phyloP scores from a whole-genome alignment of 352 stramenopile species.

The Phytophthora hibernalis region DNA sequence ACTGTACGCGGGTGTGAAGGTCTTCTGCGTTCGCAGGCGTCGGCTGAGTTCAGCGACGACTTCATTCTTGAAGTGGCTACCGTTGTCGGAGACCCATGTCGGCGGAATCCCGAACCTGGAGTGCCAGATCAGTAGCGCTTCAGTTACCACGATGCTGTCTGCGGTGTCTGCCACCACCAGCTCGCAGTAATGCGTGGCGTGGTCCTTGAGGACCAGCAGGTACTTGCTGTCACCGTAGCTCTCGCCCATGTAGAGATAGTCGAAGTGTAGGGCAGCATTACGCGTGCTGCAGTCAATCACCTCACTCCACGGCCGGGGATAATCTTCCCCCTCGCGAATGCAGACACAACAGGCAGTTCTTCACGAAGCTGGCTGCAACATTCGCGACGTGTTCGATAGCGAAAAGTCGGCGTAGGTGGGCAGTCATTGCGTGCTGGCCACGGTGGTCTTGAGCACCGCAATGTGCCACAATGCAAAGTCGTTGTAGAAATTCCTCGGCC shows the following conservation, averaged over 20 bases:
- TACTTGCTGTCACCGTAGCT: slow-evolving; percentile 27
- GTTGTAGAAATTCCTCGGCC: slow-evolving; percentile 2
- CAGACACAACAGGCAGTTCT: slow-evolving; percentile 6
- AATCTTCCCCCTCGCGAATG: slow-evolving; percentile 7
- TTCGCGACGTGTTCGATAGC: too few species aligned
- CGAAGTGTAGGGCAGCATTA: slow-evolving; percentile 44
- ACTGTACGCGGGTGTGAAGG: slow-evolving; percentile 29
- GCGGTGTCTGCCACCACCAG: slow-evolving; percentile 18
- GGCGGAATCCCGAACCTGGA: too few species aligned
- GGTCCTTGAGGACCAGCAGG: slow-evolving; percentile 44
- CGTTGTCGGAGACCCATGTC: slow-evolving; percentile 18
- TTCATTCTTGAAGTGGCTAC: slow-evolving; percentile 45
- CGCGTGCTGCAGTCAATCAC: slow-evolving; percentile 17
- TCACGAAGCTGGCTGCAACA: neutral
- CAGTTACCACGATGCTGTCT: neutral
- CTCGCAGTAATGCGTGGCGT: slow-evolving; percentile 38
- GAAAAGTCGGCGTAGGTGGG: too few species aligned
- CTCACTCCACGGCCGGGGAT: slow-evolving; percentile 10
- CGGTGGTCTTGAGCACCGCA: slow-evolving; percentile 14
- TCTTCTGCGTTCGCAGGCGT: slow-evolving; percentile 10
- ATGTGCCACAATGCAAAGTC: slow-evolving; percentile 7
- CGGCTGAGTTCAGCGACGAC: slow-evolving; percentile 23
- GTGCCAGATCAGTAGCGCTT: too few species aligned
- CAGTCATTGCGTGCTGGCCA: neutral
- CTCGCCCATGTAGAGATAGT: slow-evolving; percentile 39